Evolutionary conservation across 352 stramenopile species (phyloP).

Genomic region (Aphanomyces stellatus): DNA sequence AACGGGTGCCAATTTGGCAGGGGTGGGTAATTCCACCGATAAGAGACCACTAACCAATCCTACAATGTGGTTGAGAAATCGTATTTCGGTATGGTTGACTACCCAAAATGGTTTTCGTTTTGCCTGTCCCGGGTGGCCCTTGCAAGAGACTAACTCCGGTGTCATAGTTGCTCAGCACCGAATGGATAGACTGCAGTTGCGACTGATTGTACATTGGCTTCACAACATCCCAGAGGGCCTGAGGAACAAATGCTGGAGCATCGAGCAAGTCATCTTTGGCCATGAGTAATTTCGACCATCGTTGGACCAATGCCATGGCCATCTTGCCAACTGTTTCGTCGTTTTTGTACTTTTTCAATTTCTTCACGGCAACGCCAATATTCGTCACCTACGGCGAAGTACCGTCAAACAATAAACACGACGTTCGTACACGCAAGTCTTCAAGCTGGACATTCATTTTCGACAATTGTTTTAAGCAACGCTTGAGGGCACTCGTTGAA

Average conservation of each 20-base stretch:
- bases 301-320: constrained; percentile 52
- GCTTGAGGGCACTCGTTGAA: not conserved
- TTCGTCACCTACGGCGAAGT: constrained; percentile 47
- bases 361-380: constrained; percentile 80
- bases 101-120: constrained; percentile 90
- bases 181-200: constrained; percentile 82
- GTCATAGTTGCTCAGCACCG: constrained; percentile 80
- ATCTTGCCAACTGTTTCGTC: constrained; percentile 37
- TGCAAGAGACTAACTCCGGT: constrained; percentile 86
- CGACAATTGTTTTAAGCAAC: constrained; percentile 42
- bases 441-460: constrained; percentile 68
- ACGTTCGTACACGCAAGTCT: constrained; percentile 55
- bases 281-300: constrained; percentile 72
- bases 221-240: constrained; percentile 62
- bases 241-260: constrained; percentile 48
- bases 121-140: constrained; percentile 92
- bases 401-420: not conserved
- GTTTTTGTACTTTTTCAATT: constrained; percentile 62
- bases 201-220: constrained; percentile 77
- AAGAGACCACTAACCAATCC: constrained; percentile 63
- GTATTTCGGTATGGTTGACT: not conserved
- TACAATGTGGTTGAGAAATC: not conserved
- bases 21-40: constrained; percentile 43
- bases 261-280: constrained; percentile 47
- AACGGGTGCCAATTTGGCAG: constrained; percentile 19